Conservation (phyloP, 108 stramenopile genomes). For the Skeletonema costatum region DNA sequence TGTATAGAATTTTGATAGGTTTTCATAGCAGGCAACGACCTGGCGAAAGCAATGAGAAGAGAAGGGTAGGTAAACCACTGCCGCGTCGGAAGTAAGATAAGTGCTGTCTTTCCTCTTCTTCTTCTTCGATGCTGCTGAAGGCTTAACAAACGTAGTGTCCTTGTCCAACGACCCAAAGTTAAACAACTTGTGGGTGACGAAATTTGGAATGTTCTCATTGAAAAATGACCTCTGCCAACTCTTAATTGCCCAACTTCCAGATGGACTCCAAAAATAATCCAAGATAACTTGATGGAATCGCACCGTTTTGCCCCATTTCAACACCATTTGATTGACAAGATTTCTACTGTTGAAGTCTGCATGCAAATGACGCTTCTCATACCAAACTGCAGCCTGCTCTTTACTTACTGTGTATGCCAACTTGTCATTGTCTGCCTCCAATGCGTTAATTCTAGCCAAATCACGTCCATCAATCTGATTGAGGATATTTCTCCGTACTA, state of each 20-base stretch:
- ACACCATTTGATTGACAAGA: conserved; percentile 46
- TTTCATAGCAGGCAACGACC: conserved; percentile 51
- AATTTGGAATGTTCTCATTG: conserved; percentile 57
- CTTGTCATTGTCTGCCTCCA: conserved; percentile 61
- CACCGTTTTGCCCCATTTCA: conserved; percentile 50
- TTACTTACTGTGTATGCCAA: conserved; percentile 73
- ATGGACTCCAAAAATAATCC: conserved; percentile 85
- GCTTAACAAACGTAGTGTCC: conserved; percentile 20
- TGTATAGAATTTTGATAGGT: conserved; percentile 57
- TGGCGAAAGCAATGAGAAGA: conserved; percentile 73
- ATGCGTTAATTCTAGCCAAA: conserved; percentile 66
- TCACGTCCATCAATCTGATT: conserved; percentile 84
- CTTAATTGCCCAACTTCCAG: conserved; percentile 54
- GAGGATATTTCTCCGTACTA: conserved; percentile 61
- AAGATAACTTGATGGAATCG: conserved; percentile 70
- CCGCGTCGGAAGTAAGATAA: conserved; percentile 29
- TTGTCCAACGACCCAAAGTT: conserved; percentile 45
- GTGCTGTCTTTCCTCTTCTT: conserved; percentile 11
- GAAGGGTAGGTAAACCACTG: conserved; percentile 78
- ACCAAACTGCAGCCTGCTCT: conserved; percentile 64
- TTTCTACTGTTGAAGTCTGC: conserved; percentile 67
- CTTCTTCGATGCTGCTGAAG: not conserved
- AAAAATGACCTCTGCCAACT: conserved; percentile 76
- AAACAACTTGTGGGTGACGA: conserved; percentile 58
- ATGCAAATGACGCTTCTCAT: conserved; percentile 59